Base-by-base conservation (phyloP, 2,329 filamentous ascomycete species). In the Fusarium phyllophilum region DNA sequence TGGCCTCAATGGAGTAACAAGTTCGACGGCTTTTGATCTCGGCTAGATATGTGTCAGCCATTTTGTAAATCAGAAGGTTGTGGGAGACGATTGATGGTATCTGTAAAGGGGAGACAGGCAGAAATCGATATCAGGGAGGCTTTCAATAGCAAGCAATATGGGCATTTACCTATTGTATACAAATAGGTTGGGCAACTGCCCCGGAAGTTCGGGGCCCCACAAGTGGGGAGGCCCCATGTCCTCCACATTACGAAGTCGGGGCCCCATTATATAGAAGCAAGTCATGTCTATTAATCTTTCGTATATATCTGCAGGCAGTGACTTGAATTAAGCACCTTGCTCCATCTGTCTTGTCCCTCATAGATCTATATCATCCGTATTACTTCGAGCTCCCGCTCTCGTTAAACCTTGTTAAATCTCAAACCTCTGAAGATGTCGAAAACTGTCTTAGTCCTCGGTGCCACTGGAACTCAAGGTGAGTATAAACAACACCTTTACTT, bases 401-500 rank as follows among this genome's bases (percentile, higher is more conserved):
- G 26, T 14, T 29, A n/a, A 29, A 22, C 9, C 18, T 36, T 31
- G 7, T n/a, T 12, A 17, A 55, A 29, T 5, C 24, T 22, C 12
- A 39, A 13, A 14, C 17, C 26, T 48, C 41, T 41, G 5, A 59
- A 24, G 5, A 70, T 70, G 68, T 15, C 59, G 12, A 68, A 68
- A 44, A 70, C 68, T 26, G 26, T 68, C 15, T 38, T 70, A 20
- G 64, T 70, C 9, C 65, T 70, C n/a, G 68, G 68, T 29, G 68
- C 68, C 36, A 70, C 68, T 15, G 68, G 68, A n/a, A 70, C 68
- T 13, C 68, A 70, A 22, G 68, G 68, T 70, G 26, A 39, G 59
- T n/a, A n/a, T n/a, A 38, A 22, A 7, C 8, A 24, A 14, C 22
- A 20, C 18, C 3, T 33, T 18, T 10, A 3, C 7, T 4, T 29